Percentiles rank a stretch among this genome's conserved stretches.
phyloP scores from a whole-genome alignment of 2,329 filamentous ascomycete genomes.

The Colletotrichum salicis region DNA sequence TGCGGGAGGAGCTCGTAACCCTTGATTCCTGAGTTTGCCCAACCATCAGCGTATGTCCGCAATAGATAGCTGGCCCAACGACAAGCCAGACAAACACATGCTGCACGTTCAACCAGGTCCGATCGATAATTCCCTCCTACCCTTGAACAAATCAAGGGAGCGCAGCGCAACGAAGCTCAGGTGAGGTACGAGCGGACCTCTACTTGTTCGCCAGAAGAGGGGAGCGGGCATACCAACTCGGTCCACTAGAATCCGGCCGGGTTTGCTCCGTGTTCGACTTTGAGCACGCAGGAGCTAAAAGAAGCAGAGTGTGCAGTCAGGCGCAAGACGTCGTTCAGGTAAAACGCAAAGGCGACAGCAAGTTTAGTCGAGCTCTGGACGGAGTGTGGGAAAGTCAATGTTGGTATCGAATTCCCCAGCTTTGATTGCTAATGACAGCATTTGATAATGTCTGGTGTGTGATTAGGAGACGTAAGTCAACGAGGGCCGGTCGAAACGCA shows the following conservation, averaged over 20 bases:
- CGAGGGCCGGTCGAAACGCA: constrained; percentile 38
- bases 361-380: neutral
- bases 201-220: constrained; percentile 18
- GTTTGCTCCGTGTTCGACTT: constrained; percentile 28
- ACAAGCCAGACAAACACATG: constrained; percentile 6
- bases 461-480: constrained; percentile 43
- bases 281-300: constrained; percentile 19
- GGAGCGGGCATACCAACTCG: constrained; percentile 36
- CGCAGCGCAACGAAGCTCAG: constrained; percentile 13
- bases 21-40: constrained; percentile 34
- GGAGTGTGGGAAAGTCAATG: constrained; percentile 22
- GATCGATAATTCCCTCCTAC: neutral
- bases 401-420: constrained; percentile 25
- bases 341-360: constrained; percentile 16
- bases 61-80: constrained; percentile 8
- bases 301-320: neutral
- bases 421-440: constrained; percentile 46
- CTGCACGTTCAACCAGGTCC: neutral
- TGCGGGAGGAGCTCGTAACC: constrained; percentile 29
- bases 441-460: constrained; percentile 42
- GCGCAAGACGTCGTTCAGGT: neutral
- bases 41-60: constrained; percentile 32
- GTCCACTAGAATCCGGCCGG: constrained; percentile 33
- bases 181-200: constrained; percentile 18
- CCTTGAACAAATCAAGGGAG: constrained; percentile 8